Evolutionary conservation across 179 eudicot species (phyloP).

Genomic region (Beta lomatogona): DNA sequence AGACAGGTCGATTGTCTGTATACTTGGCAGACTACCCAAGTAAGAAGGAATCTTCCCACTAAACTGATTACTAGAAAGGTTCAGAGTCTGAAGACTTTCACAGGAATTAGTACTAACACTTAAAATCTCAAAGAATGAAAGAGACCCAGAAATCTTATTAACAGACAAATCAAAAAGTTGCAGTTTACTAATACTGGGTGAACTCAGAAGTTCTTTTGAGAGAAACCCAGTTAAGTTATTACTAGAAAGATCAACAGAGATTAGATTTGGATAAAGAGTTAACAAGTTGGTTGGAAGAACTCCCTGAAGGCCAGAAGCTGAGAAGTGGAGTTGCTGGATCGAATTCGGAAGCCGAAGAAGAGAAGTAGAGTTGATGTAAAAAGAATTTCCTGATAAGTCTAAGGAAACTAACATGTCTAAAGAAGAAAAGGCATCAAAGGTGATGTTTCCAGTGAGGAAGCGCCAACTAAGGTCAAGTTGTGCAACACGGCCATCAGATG

Average conservation of each 20-base stretch:
- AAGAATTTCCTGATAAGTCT: constrained; percentile 67
- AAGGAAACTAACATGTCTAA: constrained; percentile 62
- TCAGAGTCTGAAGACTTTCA: constrained; percentile 49
- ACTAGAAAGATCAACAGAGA: constrained; percentile 53
- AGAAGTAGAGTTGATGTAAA: constrained; percentile 58
- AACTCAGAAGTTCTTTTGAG: constrained; percentile 45
- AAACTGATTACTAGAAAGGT: constrained; percentile 58
- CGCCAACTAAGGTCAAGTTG: constrained; percentile 71
- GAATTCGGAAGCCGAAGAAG: constrained; percentile 63
- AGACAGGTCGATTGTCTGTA: constrained; percentile 75
- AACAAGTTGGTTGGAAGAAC: constrained; percentile 49
- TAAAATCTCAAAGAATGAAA: constrained; percentile 35
- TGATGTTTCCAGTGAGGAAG: constrained; percentile 49
- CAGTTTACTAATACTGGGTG: constrained; percentile 40
- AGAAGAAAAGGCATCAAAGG: constrained; percentile 55
- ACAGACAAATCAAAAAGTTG: constrained; percentile 67
- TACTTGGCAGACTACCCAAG: constrained; percentile 46
- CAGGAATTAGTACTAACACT: constrained; percentile 40
- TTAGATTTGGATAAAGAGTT: constrained; percentile 52
- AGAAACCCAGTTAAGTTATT: constrained; percentile 67
- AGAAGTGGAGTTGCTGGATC: constrained; percentile 53
- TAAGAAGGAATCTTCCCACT: constrained; percentile 54
- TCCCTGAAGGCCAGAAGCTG: constrained; percentile 61
- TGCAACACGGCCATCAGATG: constrained; percentile 53
- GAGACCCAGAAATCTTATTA: constrained; percentile 50